Evolutionary conservation across 2,329 filamentous ascomycete genomes (phyloP).

Genomic region (Ophiostoma triangulosporum): DNA sequence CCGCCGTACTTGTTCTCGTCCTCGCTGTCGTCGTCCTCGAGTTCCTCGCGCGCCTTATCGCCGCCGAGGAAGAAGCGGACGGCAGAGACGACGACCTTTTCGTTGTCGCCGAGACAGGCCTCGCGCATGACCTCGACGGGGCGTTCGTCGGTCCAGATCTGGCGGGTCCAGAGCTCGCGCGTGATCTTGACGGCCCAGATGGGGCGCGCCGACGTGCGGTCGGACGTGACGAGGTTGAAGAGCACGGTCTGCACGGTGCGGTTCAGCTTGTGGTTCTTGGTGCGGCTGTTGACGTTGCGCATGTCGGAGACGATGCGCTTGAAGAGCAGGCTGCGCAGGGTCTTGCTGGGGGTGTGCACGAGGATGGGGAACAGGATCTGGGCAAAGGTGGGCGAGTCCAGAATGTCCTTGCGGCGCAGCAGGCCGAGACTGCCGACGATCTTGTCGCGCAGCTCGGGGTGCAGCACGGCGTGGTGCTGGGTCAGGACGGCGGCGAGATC

Average conservation of each 20-base stretch:
- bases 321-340: conserved; percentile 69
- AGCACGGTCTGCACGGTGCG: conserved; percentile 85
- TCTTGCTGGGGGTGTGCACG: conserved; percentile 76
- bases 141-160: conserved; percentile 84
- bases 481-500: conserved; percentile 72
- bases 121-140: conserved; percentile 98
- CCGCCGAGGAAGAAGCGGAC: conserved; percentile 92
- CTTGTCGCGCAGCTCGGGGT: conserved; percentile 82
- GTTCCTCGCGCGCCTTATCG: conserved; percentile 88
- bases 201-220: conserved; percentile 71
- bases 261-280: conserved; percentile 85
- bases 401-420: conserved; percentile 77
- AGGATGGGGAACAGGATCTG: conserved; percentile 93
- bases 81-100: conserved; percentile 79
- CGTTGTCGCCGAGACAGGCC: conserved; percentile 74
- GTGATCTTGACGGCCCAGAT: conserved; percentile 96
- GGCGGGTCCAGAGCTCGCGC: conserved; percentile 88
- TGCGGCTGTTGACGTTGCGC: conserved; percentile 72
- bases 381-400: conserved; percentile 63
- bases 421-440: conserved; percentile 82
- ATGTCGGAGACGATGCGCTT: conserved; percentile 85
- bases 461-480: conserved; percentile 68
- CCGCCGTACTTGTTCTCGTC: conserved; percentile 40
- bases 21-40: conserved; percentile 78
- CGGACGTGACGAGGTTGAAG: conserved; percentile 79